These are phyloP conservation scores for Eleusine indica DNA, from an alignment of 176 grass and related monocot species.

Conservation along the genomic window DNA sequence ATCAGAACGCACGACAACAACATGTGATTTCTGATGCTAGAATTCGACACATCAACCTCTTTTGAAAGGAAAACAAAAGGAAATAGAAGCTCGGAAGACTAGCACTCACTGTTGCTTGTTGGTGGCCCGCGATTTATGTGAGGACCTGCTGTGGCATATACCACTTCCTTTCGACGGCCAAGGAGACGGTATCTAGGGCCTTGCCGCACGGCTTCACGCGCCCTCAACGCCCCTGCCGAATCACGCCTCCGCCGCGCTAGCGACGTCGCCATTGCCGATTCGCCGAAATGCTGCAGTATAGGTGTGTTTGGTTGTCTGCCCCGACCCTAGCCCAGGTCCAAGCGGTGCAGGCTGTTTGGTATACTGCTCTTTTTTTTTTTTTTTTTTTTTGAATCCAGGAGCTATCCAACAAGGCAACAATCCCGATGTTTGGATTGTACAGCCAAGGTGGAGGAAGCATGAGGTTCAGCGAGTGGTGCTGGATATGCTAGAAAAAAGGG, in stretches of 20 bases:
- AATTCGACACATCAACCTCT: not conserved
- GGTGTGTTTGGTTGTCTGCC: no score
- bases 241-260: not conserved
- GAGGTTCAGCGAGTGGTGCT: no score
- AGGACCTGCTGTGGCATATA: not conserved
- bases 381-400: no score
- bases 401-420: no score
- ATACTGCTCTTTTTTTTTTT: no score
- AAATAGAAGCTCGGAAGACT: not conserved
- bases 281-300: not conserved
- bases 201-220: not conserved
- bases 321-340: no score
- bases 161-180: not conserved
- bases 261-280: not conserved
- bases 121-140: not conserved
- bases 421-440: no score
- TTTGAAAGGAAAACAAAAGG: not conserved
- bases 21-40: not conserved
- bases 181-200: not conserved
- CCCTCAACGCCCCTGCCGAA: not conserved
- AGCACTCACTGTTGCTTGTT: not conserved
- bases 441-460: no score
- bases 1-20: not conserved
- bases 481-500: no score
- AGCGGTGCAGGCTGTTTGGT: no score